Evolutionary conservation across 768 basidiomycete genomes (phyloP), one percentile per base, ranked within the genome.

Genomic region (Trametes elegans): DNA sequence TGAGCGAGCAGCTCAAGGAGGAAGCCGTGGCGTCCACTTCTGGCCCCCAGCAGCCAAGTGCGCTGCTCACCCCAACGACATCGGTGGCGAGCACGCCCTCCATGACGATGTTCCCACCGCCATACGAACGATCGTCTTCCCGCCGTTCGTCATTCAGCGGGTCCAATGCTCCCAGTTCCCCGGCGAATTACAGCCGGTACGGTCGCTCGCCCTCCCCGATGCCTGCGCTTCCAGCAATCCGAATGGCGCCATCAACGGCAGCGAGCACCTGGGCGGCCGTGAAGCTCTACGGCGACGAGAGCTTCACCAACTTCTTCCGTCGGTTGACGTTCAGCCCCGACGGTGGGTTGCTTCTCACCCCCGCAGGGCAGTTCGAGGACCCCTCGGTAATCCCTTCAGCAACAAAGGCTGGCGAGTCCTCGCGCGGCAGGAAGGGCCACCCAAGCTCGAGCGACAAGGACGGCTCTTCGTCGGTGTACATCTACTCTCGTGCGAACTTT

Each of bases 341-440:
- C 67, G 97, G 97, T 0, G 91, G 87, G 9, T 76, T 99, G 31
- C 78, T 99, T 40, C 75, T 98, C 61, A 98, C 97, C 0, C 97
- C 97, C 0, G 96, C 97, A 1, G 97, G 97, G 0, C 91, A 96
- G 66, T 98, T 97, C 64, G 95, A 98, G 67, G 96, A 98, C 69
- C 89, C 92, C 3, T 83, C 88, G 13, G 83, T 81, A 45, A 47
- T 68, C 9, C 71, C 84, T 26, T 70, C 43, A 7, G 62, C 56
- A 10, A 63, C 66, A 36, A 70, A 68, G 59, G 71, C 67, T 27
- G 72, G 38, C 72, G 67, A 70, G 3, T 80, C 83, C 5, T 62
- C 74, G 27, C 75, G 85, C 54, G 85, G 87, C 23, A 74, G 84
- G 58, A 87, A 83, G 58, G 74, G 77, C 5, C 74, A 81, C 52